A percentile compares a stretch with the other conserved stretches of the same genome.
phyloP scores from a whole-genome alignment of 108 stramenopile genomes.

The Pelagomonas calceolata region DNA sequence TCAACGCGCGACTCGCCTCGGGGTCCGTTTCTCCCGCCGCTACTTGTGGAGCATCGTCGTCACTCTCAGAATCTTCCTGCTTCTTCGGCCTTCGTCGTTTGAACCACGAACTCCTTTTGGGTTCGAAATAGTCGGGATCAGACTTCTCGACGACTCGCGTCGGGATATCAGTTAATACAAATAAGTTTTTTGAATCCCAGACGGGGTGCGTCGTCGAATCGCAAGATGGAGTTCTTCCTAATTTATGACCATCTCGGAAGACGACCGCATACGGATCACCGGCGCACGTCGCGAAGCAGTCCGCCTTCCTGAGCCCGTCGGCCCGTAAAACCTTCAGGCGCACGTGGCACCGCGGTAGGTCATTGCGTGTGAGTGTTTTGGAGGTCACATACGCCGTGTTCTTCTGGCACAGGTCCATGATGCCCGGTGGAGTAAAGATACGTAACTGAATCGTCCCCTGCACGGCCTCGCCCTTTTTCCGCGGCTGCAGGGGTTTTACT shows the following conservation, averaged over 20 bases:
- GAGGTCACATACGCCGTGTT: no score
- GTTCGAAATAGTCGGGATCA: neutral
- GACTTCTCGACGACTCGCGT: neutral
- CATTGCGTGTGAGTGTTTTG: neutral
- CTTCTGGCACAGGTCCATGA: neutral
- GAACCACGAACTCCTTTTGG: neutral
- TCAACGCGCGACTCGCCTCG: no score
- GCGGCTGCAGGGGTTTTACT: neutral
- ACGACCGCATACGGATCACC: neutral
- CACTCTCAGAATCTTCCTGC: neutral
- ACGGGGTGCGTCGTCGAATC: neutral
- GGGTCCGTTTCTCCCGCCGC: neutral
- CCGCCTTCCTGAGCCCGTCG: neutral
- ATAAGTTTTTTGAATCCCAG: neutral
- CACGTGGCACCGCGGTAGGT: neutral
- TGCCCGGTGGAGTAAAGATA: neutral
- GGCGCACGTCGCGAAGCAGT: neutral
- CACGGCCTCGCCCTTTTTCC: neutral
- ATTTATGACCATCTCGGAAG: neutral
- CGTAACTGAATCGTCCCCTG: neutral
- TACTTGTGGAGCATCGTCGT: neutral
- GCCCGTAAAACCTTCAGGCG: neutral
- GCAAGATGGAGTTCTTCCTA: neutral
- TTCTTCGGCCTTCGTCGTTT: neutral
- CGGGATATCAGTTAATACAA: neutral